A percentile compares a stretch with the other conserved stretches of the same genome.
phyloP scores from a whole-genome alignment of 306 rosid species.

The Prunus armeniaca region DNA sequence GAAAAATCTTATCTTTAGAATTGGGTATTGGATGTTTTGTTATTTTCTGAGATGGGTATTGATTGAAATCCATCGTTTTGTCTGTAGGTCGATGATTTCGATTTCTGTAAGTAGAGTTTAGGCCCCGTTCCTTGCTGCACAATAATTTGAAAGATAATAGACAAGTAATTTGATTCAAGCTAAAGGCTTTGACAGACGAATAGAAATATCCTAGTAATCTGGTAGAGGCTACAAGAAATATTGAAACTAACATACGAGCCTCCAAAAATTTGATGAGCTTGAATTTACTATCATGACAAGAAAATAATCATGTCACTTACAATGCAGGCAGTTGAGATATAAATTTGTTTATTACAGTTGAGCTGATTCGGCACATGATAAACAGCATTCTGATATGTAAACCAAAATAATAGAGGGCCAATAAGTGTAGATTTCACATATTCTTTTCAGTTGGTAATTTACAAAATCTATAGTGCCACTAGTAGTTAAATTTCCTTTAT shows the following conservation, averaged over 20 bases:
- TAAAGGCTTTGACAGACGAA: background rate
- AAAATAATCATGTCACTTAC: background rate
- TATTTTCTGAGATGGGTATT: slow-evolving; percentile 14
- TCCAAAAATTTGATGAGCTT: background rate
- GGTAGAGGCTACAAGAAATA: background rate
- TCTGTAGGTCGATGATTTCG: background rate
- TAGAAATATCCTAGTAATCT: background rate
- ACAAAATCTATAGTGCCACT: background rate
- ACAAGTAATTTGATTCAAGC: background rate
- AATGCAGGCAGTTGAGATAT: background rate
- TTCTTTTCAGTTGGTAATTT: slow-evolving; percentile 1
- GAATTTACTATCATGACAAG: background rate
- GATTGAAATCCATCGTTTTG: slow-evolving; percentile 17
- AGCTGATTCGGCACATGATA: background rate
- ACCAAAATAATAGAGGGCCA: too few relatives aligned
- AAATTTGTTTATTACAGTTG: background rate
- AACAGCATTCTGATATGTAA: background rate
- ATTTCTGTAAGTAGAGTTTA: background rate
- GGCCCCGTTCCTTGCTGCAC: background rate
- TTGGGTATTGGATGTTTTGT: background rate
- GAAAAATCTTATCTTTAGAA: slow-evolving; percentile 2
- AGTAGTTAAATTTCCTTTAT: too few relatives aligned
- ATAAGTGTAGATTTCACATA: background rate
- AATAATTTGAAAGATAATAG: background rate
- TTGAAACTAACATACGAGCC: background rate